These are phyloP conservation scores for Blastocystis hominis DNA, from an alignment of 352 stramenopile species.

Conservation along the genomic window DNA sequence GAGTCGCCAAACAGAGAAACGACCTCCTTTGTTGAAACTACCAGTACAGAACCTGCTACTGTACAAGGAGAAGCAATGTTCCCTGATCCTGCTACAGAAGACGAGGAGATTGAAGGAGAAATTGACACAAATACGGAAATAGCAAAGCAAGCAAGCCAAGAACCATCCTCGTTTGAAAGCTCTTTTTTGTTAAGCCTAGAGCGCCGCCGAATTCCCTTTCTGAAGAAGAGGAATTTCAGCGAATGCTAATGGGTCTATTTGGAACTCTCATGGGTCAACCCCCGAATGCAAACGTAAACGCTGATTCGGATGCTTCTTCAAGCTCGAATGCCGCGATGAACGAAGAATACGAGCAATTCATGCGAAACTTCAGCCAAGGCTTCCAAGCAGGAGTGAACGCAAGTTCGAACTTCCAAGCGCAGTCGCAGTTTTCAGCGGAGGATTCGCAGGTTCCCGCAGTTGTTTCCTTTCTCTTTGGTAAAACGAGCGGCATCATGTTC, in stretches of 20 bases:
- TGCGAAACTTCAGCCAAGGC: neutral
- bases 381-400: neutral
- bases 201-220: no score
- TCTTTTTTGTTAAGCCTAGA: neutral
- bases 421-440: neutral
- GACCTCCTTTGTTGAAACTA: neutral
- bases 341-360: neutral
- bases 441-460: neutral
- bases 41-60: neutral
- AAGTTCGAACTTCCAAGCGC: neutral
- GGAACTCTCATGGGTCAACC: neutral
- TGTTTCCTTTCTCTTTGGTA: neutral
- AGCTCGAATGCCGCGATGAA: neutral
- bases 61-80: neutral
- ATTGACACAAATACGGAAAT: conserved; percentile 25
- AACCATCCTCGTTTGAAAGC: neutral
- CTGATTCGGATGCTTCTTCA: no score
- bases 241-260: neutral
- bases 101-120: conserved; percentile 29
- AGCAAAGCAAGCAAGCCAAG: neutral
- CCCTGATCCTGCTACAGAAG: conserved; percentile 29
- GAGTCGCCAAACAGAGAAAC: neutral
- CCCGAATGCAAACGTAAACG: no score
- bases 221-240: conserved; percentile 9
- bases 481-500: neutral